Conservation (phyloP, 805 yeast genomes). For the Candida pseudoglaebosa region DNA sequence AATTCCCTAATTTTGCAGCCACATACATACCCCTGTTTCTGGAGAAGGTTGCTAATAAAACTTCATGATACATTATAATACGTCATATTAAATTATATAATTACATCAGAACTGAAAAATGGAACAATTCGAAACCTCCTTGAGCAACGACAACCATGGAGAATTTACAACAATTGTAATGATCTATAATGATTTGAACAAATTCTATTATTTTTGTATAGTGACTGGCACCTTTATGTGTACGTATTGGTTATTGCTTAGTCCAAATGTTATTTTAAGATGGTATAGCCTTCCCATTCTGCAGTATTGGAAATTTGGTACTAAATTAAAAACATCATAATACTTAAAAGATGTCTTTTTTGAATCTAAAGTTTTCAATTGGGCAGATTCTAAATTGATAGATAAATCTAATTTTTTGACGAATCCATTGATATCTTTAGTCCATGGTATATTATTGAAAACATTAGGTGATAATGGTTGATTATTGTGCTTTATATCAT, state of each 20-base stretch:
- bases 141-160: no score
- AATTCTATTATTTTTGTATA: conserved; percentile 16
- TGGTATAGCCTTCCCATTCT: conserved; percentile 29
- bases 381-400: conserved; percentile 12
- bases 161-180: no score
- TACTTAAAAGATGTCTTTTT: conserved; percentile 5
- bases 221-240: conserved; percentile 28
- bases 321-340: conserved; percentile 26
- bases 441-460: conserved; percentile 11
- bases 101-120: no score
- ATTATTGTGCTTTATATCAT: conserved; percentile 12
- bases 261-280: conserved; percentile 16
- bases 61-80: no score
- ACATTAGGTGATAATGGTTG: conserved; percentile 6
- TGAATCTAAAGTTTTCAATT: conserved; percentile 13
- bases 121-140: no score
- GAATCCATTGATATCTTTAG: conserved; percentile 3
- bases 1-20: no score
- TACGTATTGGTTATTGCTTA: conserved; percentile 18
- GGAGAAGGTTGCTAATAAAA: no score
- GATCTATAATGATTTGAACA: no score
- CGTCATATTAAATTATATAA: no score
- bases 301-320: conserved; percentile 39
- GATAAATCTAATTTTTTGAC: conserved; percentile 12
- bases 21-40: no score